Evolutionary conservation across 768 basidiomycete species (phyloP).

Genomic region (Suillus subalutaceus): DNA sequence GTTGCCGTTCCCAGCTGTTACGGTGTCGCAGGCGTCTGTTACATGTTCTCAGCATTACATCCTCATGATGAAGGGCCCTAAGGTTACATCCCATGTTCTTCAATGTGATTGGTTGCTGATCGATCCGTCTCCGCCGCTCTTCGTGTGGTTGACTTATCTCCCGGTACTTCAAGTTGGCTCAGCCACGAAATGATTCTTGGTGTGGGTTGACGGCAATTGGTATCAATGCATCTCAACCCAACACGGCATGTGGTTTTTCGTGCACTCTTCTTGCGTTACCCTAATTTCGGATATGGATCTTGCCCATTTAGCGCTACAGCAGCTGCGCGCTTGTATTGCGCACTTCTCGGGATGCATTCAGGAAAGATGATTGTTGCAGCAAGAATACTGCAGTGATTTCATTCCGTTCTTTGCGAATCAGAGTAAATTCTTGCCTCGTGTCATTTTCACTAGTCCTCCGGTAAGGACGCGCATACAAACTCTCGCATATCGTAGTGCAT

Average conservation of each 20-base stretch:
- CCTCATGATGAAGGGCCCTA: not conserved
- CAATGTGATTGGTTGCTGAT: not conserved
- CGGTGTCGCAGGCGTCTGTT: not conserved
- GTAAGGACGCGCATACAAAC: not conserved
- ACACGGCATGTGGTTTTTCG: not conserved
- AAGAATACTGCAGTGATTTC: not conserved
- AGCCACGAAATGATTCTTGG: not conserved
- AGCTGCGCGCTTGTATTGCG: not conserved
- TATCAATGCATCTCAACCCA: not conserved
- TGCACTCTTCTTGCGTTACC: not conserved
- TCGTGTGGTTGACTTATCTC: not conserved
- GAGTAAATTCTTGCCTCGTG: not conserved
- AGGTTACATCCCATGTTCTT: not conserved
- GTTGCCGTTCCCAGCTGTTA: not conserved
- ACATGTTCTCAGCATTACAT: not conserved
- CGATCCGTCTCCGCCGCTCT: not conserved
- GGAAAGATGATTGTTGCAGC: not conserved
- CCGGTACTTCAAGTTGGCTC: not conserved
- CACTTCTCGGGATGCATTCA: not conserved
- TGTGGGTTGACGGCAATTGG: not conserved
- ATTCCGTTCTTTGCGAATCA: not conserved
- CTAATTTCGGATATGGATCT: not conserved
- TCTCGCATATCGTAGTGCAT: not conserved
- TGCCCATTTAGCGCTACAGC: not conserved
- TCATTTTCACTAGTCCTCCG: not conserved